phyloP scores from a whole-genome alignment of 768 basidiomycete species.

The Lyophyllum semitale region DNA sequence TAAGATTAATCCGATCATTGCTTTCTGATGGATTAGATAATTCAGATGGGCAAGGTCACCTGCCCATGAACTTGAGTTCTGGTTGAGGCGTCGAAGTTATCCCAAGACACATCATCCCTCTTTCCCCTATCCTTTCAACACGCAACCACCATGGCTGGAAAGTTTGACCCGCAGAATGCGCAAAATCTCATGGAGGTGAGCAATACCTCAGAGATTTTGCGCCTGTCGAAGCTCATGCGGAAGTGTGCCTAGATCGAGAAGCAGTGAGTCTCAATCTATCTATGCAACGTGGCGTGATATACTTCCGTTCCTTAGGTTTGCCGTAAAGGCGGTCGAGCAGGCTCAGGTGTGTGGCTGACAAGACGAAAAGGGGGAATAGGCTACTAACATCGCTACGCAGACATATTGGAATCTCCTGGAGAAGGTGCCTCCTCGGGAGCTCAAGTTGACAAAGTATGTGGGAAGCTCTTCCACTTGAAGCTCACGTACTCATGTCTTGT shows the following conservation, averaged over 20 bases:
- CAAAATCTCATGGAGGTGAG: conserved; percentile 88
- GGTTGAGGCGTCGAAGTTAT: background rate
- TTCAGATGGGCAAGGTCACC: too few species aligned
- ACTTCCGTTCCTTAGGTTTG: conserved; percentile 53
- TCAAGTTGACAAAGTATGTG: conserved; percentile 81
- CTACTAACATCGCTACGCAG: conserved; percentile 37
- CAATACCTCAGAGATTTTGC: conserved; percentile 9
- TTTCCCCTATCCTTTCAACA: conserved; percentile 2
- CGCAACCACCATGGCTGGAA: conserved; percentile 23
- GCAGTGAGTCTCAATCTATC: conserved; percentile 60
- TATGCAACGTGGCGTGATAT: background rate
- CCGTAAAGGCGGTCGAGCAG: conserved; percentile 95
- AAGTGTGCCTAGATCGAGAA: conserved; percentile 77
- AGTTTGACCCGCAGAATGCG: conserved; percentile 89
- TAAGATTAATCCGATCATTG: too few species aligned
- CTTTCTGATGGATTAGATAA: too few species aligned
- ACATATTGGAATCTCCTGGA: conserved; percentile 95
- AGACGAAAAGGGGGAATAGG: background rate
- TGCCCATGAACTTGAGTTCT: background rate
- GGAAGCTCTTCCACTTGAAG: background rate
- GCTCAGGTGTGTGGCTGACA: conserved; percentile 68
- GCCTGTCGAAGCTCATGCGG: conserved; percentile 3
- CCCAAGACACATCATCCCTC: conserved; percentile 20
- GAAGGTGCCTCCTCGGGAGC: conserved; percentile 71
- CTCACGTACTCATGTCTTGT: background rate